Evolutionary conservation across 1,139 yeast species (phyloP).

Genomic region (Barnettozyma hawaiiensis): DNA sequence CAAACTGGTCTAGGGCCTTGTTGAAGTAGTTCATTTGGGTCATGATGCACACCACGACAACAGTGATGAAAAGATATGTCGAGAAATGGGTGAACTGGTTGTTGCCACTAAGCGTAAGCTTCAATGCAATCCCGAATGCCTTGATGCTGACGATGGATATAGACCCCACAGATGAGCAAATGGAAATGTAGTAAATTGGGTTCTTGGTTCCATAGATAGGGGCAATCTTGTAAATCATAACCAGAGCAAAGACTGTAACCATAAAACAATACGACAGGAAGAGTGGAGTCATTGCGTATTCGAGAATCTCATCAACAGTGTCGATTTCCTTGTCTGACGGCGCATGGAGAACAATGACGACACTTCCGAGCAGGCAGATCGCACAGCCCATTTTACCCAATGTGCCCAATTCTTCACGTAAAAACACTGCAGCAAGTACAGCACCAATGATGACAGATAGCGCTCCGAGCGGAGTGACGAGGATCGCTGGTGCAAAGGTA

Average conservation of each 20-base stretch:
- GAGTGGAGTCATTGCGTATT: slow-evolving; percentile 76
- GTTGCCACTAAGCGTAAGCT: slow-evolving; percentile 80
- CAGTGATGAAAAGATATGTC: slow-evolving; percentile 73
- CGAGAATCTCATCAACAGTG: slow-evolving; percentile 83
- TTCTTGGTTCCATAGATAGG: slow-evolving; percentile 76
- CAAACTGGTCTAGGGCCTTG: slow-evolving; percentile 89
- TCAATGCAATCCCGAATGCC: slow-evolving; percentile 90
- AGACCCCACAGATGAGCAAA: slow-evolving; percentile 87
- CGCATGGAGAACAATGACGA: slow-evolving; percentile 86
- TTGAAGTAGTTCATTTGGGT: slow-evolving; percentile 94
- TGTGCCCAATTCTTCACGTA: slow-evolving; percentile 82
- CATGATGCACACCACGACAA: slow-evolving; percentile 75
- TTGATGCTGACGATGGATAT: slow-evolving; percentile 89
- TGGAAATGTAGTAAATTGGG: slow-evolving; percentile 87
- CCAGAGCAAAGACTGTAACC: slow-evolving; percentile 62
- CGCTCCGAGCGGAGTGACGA: slow-evolving; percentile 92
- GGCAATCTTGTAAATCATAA: slow-evolving; percentile 79
- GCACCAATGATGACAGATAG: slow-evolving; percentile 88
- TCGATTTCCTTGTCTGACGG: slow-evolving; percentile 88
- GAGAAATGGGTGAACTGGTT: slow-evolving; percentile 84
- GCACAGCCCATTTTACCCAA: slow-evolving; percentile 96
- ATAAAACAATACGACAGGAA: slow-evolving; percentile 61
- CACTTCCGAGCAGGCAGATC: slow-evolving; percentile 81
- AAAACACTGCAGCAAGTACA: slow-evolving; percentile 75
- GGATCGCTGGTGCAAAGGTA: slow-evolving; percentile 90